A percentile compares a stretch with the other conserved stretches of the same genome.
These are phyloP conservation scores for Fusarium equiseti DNA, from an alignment of 2,329 filamentous ascomycete species.

Conservation along the genomic window DNA sequence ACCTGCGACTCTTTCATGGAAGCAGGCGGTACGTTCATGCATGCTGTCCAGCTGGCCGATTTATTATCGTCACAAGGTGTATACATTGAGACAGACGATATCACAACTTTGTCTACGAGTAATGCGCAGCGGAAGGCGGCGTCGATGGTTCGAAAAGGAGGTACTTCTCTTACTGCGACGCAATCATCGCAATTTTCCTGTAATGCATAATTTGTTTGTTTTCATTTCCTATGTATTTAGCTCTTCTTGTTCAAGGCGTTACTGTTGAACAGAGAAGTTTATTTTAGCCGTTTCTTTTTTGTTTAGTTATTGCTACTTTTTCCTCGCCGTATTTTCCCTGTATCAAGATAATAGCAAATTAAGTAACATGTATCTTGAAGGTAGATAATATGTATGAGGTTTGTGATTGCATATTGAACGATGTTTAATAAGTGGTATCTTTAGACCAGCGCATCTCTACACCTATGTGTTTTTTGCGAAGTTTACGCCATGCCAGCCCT, in stretches of 20 bases:
- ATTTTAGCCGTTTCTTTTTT: constrained; percentile 4
- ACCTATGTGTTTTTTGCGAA: neutral
- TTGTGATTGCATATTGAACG: neutral
- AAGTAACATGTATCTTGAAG: constrained; percentile 1
- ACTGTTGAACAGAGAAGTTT: constrained; percentile 1
- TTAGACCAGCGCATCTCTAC: neutral
- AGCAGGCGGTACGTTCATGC: constrained; percentile 15
- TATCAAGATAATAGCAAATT: neutral
- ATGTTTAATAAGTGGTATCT: neutral
- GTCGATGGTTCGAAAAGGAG: constrained; percentile 7
- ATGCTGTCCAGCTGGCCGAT: constrained; percentile 9
- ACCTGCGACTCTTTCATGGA: constrained; percentile 8
- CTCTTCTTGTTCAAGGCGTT: constrained; percentile 3
- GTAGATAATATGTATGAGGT: constrained; percentile 1
- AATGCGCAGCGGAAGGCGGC: constrained; percentile 12
- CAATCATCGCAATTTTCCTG: constrained; percentile 7
- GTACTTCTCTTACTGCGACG: constrained; percentile 2
- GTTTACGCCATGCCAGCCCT: neutral
- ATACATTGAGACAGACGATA: constrained; percentile 14
- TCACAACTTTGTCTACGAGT: constrained; percentile 13
- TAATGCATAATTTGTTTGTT: constrained; percentile 8
- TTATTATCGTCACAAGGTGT: constrained; percentile 11
- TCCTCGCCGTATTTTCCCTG: neutral
- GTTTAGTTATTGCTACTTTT: neutral
- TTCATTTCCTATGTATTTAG: constrained; percentile 12